Evolutionary conservation across 1,284 basidiomycete species (phyloP), one percentile per base, ranked within the genome.

Genomic region (Trichosporon sp.): DNA sequence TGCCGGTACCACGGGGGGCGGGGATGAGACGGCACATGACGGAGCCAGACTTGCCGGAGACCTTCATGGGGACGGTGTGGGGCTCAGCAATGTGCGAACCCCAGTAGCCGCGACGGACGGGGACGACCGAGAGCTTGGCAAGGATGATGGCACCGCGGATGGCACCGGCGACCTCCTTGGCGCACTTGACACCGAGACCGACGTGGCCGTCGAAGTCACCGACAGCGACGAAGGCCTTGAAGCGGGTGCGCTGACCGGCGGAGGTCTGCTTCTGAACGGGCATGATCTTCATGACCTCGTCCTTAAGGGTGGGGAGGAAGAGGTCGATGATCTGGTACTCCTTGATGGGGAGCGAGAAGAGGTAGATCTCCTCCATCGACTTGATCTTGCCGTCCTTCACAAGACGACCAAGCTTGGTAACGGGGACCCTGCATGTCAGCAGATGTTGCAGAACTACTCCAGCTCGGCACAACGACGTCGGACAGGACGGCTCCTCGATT

Each of bases 261-360:
- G 94, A 95, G 73, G 97, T 99, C 86, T 99, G 97, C 87, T 99
- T 99, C 87, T 99, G 97, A 72, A 99, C 97, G 78, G 97, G 97
- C 91, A 95, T 95, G 85, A 99, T 99, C 86, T 96, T 97, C 97
- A 99, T 99, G 77, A 99, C 96, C 86, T 99, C 96, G 83, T 99
- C 83, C 88, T 98, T 98, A 86, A 98, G 91, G 84, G 93, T 92
- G 79, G 95, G 95, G 65, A 97, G 89, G 91, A 98, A 96, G 84
- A 91, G 90, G 87, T 98, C 95, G 87, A 98, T 91, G 84, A 98
- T 96, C 85, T 98, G 95, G 88, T 87, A 98, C 86, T 98, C 95
- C 87, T 98, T 98, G 85, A 98, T 92, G 75, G 97, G 95, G 75
- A 99, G 92, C 62, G 97, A 99, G 91, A 99, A 99, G 81, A 99